phyloP scores from a whole-genome alignment of 352 stramenopile species.

The Halophytophthora polymorphica region DNA sequence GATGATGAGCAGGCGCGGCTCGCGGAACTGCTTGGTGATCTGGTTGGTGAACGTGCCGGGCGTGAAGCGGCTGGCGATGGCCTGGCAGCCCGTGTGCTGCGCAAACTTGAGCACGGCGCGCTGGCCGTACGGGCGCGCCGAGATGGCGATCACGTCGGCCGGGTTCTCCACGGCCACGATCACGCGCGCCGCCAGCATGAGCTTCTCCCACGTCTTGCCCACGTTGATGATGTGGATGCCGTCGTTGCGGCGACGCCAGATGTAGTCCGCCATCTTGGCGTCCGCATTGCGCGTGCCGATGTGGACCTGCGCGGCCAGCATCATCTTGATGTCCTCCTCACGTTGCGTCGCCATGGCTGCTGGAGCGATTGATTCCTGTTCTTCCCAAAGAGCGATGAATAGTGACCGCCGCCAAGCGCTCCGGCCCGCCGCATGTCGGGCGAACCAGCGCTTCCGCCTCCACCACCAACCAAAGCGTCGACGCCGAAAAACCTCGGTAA shows the following conservation, averaged over 20 bases:
- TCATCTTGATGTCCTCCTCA: slow-evolving; percentile 99
- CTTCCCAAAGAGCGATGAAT: slow-evolving; percentile 50
- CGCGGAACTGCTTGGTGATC: slow-evolving; percentile 99
- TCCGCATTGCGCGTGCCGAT: slow-evolving; percentile 99
- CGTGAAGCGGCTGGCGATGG: slow-evolving; percentile 99
- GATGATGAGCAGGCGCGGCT: slow-evolving; percentile 99
- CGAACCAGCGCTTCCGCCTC: not conserved
- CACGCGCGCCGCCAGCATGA: slow-evolving; percentile 98
- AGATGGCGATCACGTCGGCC: slow-evolving; percentile 99
- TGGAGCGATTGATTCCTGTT: slow-evolving; percentile 57
- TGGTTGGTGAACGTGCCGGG: slow-evolving; percentile 99
- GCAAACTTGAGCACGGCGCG: slow-evolving; percentile 99
- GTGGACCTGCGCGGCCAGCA: slow-evolving; percentile 99
- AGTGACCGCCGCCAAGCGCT: slow-evolving; percentile 9
- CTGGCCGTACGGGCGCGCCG: slow-evolving; percentile 98
- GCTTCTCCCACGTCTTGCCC: slow-evolving; percentile 99
- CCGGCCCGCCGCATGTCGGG: no score
- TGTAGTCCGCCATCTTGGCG: slow-evolving; percentile 99
- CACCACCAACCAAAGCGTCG: slow-evolving; percentile 23
- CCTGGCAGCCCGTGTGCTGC: slow-evolving; percentile 98
- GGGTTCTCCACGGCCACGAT: slow-evolving; percentile 99
- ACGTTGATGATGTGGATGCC: slow-evolving; percentile 99
- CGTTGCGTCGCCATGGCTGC: slow-evolving; percentile 82
- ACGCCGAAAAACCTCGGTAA: slow-evolving; percentile 4
- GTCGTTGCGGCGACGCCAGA: slow-evolving; percentile 98